phyloP scores from a whole-genome alignment of 805 yeast species.

The Clavispora phyllophila region DNA sequence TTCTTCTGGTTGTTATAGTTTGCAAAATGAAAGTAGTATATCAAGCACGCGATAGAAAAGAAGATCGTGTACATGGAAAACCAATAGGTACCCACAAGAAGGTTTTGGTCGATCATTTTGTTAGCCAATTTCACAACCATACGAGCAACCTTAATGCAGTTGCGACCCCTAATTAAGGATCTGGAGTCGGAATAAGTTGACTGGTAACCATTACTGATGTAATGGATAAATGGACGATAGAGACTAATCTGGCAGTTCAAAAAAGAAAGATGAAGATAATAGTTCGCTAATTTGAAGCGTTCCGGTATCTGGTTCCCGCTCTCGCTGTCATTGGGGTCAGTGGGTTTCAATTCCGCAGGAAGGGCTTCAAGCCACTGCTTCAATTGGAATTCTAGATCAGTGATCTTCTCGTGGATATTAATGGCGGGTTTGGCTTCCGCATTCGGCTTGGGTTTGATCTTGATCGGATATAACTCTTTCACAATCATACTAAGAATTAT shows the following conservation, averaged over 20 bases:
- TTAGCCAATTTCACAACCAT: conserved; percentile 76
- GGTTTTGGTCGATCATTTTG: conserved; percentile 67
- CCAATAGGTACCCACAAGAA: conserved; percentile 86
- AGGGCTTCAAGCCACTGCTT: conserved; percentile 66
- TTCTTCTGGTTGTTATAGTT: conserved; percentile 23
- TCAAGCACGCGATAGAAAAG: conserved; percentile 81
- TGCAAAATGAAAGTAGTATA: conserved; percentile 66
- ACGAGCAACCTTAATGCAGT: conserved; percentile 80
- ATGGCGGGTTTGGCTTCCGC: conserved; percentile 22
- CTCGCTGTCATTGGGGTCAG: conserved; percentile 44
- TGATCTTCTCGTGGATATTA: conserved; percentile 43
- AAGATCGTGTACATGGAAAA: conserved; percentile 85
- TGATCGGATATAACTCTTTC: conserved; percentile 69
- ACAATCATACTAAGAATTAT: conserved; percentile 68
- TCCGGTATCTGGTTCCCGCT: conserved; percentile 34
- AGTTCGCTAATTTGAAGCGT: conserved; percentile 66
- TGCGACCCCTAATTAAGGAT: conserved; percentile 69
- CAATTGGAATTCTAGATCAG: conserved; percentile 62
- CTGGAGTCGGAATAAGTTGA: conserved; percentile 43
- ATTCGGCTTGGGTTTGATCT: conserved; percentile 26
- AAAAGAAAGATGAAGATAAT: conserved; percentile 65
- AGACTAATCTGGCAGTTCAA: conserved; percentile 74
- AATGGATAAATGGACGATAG: conserved; percentile 86
- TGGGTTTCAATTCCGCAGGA: conserved; percentile 69
- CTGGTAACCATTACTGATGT: conserved; percentile 52